These are phyloP conservation scores for Quercus bicolor DNA, from an alignment of 306 rosid species.

Conservation along the genomic window DNA sequence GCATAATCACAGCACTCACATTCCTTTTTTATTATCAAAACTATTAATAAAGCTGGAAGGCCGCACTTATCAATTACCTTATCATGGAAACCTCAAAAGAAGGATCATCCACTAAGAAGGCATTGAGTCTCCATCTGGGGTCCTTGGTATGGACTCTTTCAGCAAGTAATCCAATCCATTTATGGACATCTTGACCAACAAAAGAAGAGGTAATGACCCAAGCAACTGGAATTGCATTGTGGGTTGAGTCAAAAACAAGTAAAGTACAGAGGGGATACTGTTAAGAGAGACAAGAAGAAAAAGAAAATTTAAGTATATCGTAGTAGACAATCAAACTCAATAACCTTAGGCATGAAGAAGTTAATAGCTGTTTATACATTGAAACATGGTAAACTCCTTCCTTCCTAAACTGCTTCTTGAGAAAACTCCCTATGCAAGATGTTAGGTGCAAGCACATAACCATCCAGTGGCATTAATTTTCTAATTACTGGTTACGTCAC, in stretches of 20 bases:
- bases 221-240: constrained; percentile 79
- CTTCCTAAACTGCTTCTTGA: background rate
- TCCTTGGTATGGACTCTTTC: constrained; percentile 62
- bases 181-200: constrained; percentile 47
- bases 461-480: background rate
- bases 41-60: background rate
- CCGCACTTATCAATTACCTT: constrained; percentile 40
- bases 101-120: constrained; percentile 69
- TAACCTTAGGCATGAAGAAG: background rate
- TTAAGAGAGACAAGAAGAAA: constrained; percentile 14
- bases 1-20: constrained; percentile 20
- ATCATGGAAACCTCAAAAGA: constrained; percentile 50
- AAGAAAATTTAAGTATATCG: constrained; percentile 8
- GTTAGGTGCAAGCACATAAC: background rate
- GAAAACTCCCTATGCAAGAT: background rate
- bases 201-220: constrained; percentile 72
- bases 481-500: background rate
- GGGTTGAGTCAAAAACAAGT: constrained; percentile 71
- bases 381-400: background rate
- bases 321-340: constrained; percentile 1
- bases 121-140: constrained; percentile 59
- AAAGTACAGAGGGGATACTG: constrained; percentile 70
- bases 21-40: constrained; percentile 2
- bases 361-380: background rate
- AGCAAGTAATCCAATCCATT: constrained; percentile 64